Conservation (phyloP, 73 alveolate genomes). For the Breviolum minutum region DNA sequence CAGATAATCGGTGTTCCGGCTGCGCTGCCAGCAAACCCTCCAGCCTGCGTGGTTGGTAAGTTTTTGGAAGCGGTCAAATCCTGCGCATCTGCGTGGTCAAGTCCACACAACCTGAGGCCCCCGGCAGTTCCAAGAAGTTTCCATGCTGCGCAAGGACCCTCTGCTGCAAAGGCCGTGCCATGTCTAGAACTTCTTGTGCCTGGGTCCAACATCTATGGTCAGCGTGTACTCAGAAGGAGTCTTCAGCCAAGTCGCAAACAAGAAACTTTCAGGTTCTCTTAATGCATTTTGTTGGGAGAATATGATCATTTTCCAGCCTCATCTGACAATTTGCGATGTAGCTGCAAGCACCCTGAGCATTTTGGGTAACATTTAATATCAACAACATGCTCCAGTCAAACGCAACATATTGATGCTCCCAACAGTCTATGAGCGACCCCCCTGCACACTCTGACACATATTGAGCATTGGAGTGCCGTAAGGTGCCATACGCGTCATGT, state of each 20-base stretch:
- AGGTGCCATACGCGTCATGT: too few species aligned
- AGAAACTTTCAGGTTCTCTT: background rate
- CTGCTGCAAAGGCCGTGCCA: slow-evolving; percentile 76
- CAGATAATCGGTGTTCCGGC: background rate
- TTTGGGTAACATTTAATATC: background rate
- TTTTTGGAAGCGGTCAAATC: background rate
- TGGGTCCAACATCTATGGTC: background rate
- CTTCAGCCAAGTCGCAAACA: too few species aligned
- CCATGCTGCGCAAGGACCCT: slow-evolving; percentile 69
- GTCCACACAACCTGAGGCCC: background rate
- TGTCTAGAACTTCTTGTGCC: slow-evolving; percentile 40
- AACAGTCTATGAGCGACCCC: too few species aligned
- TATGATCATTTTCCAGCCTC: background rate
- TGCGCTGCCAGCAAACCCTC: background rate
- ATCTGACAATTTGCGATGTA: slow-evolving; percentile 3
- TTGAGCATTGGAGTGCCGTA: too few species aligned
- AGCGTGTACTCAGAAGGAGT: background rate
- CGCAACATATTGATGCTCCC: too few species aligned
- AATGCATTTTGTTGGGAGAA: too few species aligned
- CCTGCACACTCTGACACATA: too few species aligned
- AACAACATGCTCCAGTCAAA: too few species aligned
- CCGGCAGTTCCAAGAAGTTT: slow-evolving; percentile 22
- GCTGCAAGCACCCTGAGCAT: slow-evolving; percentile 12
- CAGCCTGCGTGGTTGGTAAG: background rate
- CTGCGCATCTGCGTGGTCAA: background rate